phyloP scores from a whole-genome alignment of 1,284 basidiomycete species.

The Mixia osmundae region DNA sequence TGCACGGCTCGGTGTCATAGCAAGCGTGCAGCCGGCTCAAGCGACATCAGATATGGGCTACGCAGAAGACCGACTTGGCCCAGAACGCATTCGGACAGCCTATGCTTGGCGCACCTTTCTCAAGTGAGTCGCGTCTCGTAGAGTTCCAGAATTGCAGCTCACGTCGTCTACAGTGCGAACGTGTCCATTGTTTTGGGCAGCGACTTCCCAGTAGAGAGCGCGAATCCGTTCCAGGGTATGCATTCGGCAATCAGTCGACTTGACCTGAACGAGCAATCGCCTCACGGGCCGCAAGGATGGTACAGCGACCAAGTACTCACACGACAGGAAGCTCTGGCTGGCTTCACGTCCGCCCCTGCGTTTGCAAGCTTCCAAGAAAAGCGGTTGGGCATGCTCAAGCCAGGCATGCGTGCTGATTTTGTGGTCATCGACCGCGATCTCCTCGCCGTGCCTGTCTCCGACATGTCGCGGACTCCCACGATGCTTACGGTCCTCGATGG shows the following conservation, averaged over 20 bases:
- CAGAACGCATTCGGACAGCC: conserved; percentile 52
- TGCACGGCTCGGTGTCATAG: conserved; percentile 53
- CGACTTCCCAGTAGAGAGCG: conserved; percentile 71
- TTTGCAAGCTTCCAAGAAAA: conserved; percentile 61
- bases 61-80: conserved; percentile 51
- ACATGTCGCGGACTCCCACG: conserved; percentile 47
- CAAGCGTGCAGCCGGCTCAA: conserved; percentile 82
- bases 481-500: conserved; percentile 59
- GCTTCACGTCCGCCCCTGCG: conserved; percentile 68
- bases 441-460: conserved; percentile 35
- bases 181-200: conserved; percentile 49
- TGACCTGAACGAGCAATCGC: conserved; percentile 41
- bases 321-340: conserved; percentile 35
- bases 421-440: conserved; percentile 58
- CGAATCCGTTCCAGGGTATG: conserved; percentile 53
- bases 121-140: conserved; percentile 26
- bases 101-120: conserved; percentile 68
- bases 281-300: conserved; percentile 62
- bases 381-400: conserved; percentile 34
- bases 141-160: conserved; percentile 2
- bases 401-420: conserved; percentile 64
- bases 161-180: neutral
- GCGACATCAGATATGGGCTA: conserved; percentile 78
- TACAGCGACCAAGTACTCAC: conserved; percentile 41
- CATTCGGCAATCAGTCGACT: conserved; percentile 63